Base-by-base conservation (phyloP, 441 rosid species). In the Mallotus japonicus region DNA sequence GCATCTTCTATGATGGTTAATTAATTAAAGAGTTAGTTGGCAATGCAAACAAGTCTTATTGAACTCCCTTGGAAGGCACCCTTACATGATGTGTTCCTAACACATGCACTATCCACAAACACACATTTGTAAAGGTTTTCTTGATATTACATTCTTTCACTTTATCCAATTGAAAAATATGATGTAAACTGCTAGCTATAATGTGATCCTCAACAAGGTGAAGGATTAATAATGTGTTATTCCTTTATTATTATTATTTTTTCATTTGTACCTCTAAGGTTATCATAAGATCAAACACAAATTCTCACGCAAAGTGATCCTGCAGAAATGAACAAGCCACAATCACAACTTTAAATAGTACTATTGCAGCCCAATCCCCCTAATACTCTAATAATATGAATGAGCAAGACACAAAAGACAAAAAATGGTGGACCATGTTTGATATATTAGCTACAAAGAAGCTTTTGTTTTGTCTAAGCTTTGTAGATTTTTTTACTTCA, bases 401-500 rank as follows among this genome's bases (percentile, higher is more conserved):
- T 68, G 37, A 55, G 6, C 6, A 44, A 44, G 1, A 10, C 12
- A 8, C 49, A 44, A 44, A 44, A 44, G 49, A 44, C 0, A 44
- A 7, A 44, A 44, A 44, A 8, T 44, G 49, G 49, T 44, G 49
- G 49, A 44, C 49, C 49, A 44, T 44, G 49, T 20, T 28, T n/a
- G 22, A 14, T 7, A 6, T 0, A 59, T 71, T 47, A n/a, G 55
- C 17, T 2, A 68, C 11, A 37, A 67, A 73, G 72, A 74, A 34
- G 72, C 80, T 79, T 79, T 73, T 78, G 80, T 58, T 71, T 67
- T 49, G 55, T 62, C 22, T 13, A 82, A 70, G 78, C 82, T 73
- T 78, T 58, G 22, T 56, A 40, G 37, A 62, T 14, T 61, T 46
- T 46, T 55, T 74, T 69, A 42, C 58, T 20, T 51, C 69, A 53